Percentiles rank a stretch among this genome's conserved stretches.
phyloP scores from a whole-genome alignment of 2,329 filamentous ascomycete species.

The Colletotrichum lentis region DNA sequence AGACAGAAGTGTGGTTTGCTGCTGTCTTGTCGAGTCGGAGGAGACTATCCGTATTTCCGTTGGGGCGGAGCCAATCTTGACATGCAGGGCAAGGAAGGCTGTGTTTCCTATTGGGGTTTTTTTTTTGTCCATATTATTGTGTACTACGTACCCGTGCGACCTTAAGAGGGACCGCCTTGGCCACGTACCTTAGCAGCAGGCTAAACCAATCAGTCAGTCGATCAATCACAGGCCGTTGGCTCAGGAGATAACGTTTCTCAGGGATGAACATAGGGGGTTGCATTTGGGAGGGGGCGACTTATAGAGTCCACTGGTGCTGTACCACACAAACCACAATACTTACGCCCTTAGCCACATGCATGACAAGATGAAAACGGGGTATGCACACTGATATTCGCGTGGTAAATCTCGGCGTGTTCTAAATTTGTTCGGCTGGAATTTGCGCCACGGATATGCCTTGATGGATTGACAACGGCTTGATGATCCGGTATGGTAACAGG shows the following conservation, averaged over 20 bases:
- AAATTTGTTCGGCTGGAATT: conserved; percentile 27
- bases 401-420: conserved; percentile 34
- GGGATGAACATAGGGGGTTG: conserved; percentile 27
- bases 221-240: conserved; percentile 5
- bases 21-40: conserved; percentile 1
- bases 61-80: too few relatives aligned
- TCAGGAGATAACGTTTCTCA: conserved; percentile 12
- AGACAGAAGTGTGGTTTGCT: conserved; percentile 21
- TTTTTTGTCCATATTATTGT: too few relatives aligned
- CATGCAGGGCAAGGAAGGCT: too few relatives aligned
- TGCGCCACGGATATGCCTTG: conserved; percentile 1
- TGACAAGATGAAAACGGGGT: conserved; percentile 34
- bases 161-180: too few relatives aligned
- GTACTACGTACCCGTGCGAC: too few relatives aligned
- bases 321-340: not conserved
- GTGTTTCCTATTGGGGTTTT: too few relatives aligned
- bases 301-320: not conserved
- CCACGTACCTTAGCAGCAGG: too few relatives aligned
- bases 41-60: conserved; percentile 3
- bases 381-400: conserved; percentile 26
- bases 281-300: conserved; percentile 10
- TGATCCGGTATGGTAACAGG: conserved; percentile 4
- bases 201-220: too few relatives aligned
- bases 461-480: not conserved
- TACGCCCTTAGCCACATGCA: conserved; percentile 26